These are phyloP conservation scores for Xylariaceae sp. DNA, from an alignment of 2,329 filamentous ascomycete species.

Conservation along the genomic window DNA sequence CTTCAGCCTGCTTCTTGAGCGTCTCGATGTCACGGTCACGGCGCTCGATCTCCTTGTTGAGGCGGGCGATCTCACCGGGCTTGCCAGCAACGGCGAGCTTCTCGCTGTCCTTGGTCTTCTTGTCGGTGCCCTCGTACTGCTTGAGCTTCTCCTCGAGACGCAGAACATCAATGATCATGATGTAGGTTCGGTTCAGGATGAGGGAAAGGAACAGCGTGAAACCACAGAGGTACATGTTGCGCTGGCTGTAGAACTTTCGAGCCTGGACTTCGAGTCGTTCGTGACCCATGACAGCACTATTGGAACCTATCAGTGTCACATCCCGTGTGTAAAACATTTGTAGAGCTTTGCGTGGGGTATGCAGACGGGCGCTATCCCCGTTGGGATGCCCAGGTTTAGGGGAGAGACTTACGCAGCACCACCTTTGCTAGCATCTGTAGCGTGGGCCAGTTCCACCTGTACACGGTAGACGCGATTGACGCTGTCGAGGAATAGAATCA, in stretches of 20 bases:
- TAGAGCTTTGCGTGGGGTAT: too few species aligned
- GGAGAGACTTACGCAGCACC: constrained; percentile 41
- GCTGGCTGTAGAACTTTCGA: constrained; percentile 99
- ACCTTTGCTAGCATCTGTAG: constrained; percentile 55
- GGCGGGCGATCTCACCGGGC: constrained; percentile 67
- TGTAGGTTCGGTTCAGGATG: constrained; percentile 98
- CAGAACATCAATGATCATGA: constrained; percentile 90
- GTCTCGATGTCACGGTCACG: constrained; percentile 82
- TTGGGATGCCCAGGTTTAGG: background rate
- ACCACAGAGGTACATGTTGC: constrained; percentile 99
- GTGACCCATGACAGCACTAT: constrained; percentile 69
- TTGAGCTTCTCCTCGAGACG: constrained; percentile 89
- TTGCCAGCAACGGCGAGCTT: constrained; percentile 71
- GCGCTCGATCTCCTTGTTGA: constrained; percentile 68
- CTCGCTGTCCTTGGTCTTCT: constrained; percentile 61
- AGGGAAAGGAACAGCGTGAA: constrained; percentile 98
- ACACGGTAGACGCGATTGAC: constrained; percentile 95
- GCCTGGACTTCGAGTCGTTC: constrained; percentile 98
- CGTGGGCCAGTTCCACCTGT: constrained; percentile 77
- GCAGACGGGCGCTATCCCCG: too few species aligned
- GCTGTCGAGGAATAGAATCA: constrained; percentile 96
- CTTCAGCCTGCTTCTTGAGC: constrained; percentile 88
- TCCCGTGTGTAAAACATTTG: too few species aligned
- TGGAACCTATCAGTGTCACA: constrained; percentile 1
- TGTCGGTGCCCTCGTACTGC: constrained; percentile 65